phyloP scores from a whole-genome alignment of 208 protist genomes.

The Naegleria fowleri region DNA sequence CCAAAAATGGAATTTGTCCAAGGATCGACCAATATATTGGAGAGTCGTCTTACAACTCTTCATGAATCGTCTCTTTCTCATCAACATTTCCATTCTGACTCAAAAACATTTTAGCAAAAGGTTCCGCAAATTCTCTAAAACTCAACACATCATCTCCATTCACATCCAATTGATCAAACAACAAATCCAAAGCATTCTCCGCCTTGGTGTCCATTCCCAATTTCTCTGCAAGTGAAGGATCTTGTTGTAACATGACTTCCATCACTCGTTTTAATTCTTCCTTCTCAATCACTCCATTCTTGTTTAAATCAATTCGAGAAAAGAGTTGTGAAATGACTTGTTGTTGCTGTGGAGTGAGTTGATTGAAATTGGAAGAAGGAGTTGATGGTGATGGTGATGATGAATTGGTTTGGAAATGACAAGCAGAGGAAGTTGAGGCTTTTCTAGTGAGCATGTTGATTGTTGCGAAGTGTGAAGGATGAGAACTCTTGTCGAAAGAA shows the following conservation, averaged over 20 bases:
- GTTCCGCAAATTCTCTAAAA: background rate
- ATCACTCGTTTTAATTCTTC: background rate
- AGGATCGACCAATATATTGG: too few species aligned
- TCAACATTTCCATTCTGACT: too few species aligned
- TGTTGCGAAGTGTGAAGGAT: too few species aligned
- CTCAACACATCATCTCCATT: background rate
- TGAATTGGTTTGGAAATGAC: background rate
- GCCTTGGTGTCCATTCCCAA: background rate
- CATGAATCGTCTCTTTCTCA: too few species aligned
- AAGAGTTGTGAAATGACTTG: background rate
- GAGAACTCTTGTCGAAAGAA: too few species aligned
- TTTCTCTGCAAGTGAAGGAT: background rate
- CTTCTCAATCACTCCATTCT: background rate
- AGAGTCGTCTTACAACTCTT: too few species aligned
- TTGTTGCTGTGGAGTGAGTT: background rate
- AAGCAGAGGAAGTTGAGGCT: too few species aligned
- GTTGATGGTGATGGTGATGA: background rate
- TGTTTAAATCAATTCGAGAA: background rate
- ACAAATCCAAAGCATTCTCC: background rate
- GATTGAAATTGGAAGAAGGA: background rate
- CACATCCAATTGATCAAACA: background rate
- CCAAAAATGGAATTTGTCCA: too few species aligned
- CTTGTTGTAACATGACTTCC: background rate
- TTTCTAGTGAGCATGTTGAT: too few species aligned
- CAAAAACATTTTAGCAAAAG: background rate